A percentile compares a stretch with the other conserved stretches of the same genome.
Conservation (phyloP, 2,329 filamentous ascomycete species). For the Sclerotinia sclerotiorum region DNA sequence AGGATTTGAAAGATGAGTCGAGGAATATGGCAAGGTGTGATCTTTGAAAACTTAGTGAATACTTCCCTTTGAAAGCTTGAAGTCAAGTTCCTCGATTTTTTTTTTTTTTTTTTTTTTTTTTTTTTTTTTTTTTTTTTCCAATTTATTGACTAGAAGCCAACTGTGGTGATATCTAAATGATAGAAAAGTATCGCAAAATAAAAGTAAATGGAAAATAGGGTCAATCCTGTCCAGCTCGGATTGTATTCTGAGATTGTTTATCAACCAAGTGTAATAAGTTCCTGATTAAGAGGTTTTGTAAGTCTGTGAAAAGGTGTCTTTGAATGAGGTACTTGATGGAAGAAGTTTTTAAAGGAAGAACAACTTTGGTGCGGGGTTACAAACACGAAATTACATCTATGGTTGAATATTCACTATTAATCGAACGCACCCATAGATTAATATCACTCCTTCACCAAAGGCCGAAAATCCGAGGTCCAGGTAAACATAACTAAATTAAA, state of each 20-base stretch:
- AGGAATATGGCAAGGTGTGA: background rate
- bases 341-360: background rate
- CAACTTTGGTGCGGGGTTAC: too few species aligned
- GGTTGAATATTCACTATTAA: background rate
- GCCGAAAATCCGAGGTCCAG: background rate
- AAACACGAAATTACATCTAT: background rate
- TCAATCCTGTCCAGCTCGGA: background rate
- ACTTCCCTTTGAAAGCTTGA: background rate
- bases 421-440: too few species aligned
- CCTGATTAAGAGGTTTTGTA: background rate
- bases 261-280: background rate
- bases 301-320: background rate
- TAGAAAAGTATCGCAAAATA: background rate
- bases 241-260: background rate
- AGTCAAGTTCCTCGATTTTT: background rate
- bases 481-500: too few species aligned
- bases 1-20: background rate
- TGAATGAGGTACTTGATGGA: background rate
- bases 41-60: too few species aligned
- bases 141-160: too few species aligned
- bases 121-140: too few species aligned
- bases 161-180: background rate
- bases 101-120: too few species aligned
- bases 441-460: accelerated
- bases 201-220: background rate